Conservation (phyloP, 192 early-diverging fungal species). For the Backusella australiensis region DNA sequence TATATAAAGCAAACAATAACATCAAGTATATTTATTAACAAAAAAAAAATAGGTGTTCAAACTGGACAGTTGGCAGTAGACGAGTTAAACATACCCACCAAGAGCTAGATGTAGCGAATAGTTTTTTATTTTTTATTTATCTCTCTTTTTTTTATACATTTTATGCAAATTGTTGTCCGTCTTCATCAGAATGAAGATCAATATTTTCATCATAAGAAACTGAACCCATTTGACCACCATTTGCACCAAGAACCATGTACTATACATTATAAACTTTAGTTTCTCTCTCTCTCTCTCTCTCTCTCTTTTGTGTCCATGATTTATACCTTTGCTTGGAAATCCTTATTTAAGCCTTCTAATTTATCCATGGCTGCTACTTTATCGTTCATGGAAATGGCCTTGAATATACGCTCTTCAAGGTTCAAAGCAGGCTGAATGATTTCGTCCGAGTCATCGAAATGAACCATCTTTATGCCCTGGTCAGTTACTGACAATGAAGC, state of each 20-base stretch:
- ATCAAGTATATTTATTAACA: not conserved
- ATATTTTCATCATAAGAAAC: conserved; percentile 22
- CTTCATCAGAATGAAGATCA: conserved; percentile 19
- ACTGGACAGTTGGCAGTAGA: conserved; percentile 18
- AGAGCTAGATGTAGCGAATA: not conserved
- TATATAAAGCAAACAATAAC: not conserved
- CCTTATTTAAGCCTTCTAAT: conserved; percentile 40
- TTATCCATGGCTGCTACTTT: conserved; percentile 44
- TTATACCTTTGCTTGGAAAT: conserved; percentile 47
- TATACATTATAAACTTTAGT: not conserved
- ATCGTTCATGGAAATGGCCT: conserved; percentile 28
- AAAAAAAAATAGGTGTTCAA: conserved; percentile 15
- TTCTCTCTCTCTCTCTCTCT: not conserved
- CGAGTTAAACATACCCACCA: not conserved
- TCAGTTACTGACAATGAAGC: conserved; percentile 46
- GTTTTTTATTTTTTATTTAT: conserved; percentile 1
- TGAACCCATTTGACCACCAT: conserved; percentile 7
- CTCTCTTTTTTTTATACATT: not conserved
- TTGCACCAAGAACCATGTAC: conserved; percentile 21
- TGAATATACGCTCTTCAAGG: conserved; percentile 49
- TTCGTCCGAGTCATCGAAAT: conserved; percentile 61
- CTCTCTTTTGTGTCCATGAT: not conserved
- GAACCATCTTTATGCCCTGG: conserved; percentile 61
- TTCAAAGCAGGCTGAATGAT: conserved; percentile 37
- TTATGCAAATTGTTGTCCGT: not conserved